Evolutionary conservation across 1,139 yeast species (phyloP).

Genomic region (Suhomyces taliae): DNA sequence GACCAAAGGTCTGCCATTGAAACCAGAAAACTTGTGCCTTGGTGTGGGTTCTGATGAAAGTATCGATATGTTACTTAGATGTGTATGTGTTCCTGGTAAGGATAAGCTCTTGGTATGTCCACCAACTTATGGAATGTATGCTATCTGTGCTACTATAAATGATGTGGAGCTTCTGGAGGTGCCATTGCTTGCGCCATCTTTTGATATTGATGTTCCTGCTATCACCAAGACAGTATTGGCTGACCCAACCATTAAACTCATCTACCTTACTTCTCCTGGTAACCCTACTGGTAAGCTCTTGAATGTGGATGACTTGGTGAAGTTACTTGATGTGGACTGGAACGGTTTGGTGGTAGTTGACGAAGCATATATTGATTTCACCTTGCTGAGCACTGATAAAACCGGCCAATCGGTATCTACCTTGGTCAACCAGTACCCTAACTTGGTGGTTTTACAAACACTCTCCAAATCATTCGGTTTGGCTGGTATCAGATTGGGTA

Average conservation of each 20-base stretch:
- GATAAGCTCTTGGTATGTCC: constrained; percentile 87
- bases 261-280: constrained; percentile 96
- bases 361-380: constrained; percentile 93
- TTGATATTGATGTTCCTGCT: constrained; percentile 63
- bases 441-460: constrained; percentile 86
- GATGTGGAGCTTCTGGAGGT: constrained; percentile 78
- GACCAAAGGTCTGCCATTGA: constrained; percentile 33
- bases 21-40: constrained; percentile 72
- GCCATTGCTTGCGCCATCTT: constrained; percentile 57
- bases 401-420: constrained; percentile 67
- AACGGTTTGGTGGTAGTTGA: constrained; percentile 85
- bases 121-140: constrained; percentile 97
- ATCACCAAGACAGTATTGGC: constrained; percentile 50
- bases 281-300: constrained; percentile 85
- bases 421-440: constrained; percentile 76
- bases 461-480: constrained; percentile 92
- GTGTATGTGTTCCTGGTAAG: constrained; percentile 77
- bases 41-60: constrained; percentile 99
- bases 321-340: constrained; percentile 58
- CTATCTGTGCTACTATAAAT: constrained; percentile 85
- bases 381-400: constrained; percentile 24
- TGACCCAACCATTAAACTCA: constrained; percentile 67
- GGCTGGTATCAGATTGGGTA: constrained; percentile 90
- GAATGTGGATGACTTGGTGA: constrained; percentile 46
- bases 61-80: constrained; percentile 84